Conservation (phyloP, 2,329 filamentous ascomycete genomes). For the Trichoderma harzianum region DNA sequence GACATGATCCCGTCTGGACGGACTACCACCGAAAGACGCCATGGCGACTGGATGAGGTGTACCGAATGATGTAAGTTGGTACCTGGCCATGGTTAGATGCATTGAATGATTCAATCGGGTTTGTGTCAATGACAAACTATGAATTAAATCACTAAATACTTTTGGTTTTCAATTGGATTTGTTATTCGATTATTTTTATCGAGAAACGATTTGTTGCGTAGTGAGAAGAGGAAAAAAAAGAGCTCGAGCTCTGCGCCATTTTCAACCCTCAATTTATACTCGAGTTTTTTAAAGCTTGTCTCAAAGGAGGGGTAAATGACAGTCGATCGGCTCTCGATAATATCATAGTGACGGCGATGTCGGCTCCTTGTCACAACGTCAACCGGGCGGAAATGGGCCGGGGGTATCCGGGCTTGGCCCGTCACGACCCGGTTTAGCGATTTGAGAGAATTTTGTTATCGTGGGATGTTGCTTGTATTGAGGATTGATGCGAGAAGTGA, state of each 20-base stretch:
- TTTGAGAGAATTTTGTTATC: slow-evolving; percentile 3
- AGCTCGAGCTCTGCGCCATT: not conserved
- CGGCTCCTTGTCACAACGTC: not conserved
- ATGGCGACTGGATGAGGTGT: slow-evolving; percentile 28
- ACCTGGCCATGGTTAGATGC: slow-evolving; percentile 18
- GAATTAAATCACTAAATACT: slow-evolving; percentile 8
- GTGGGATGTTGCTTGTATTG: not conserved
- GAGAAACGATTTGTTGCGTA: not conserved
- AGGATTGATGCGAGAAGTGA: not conserved
- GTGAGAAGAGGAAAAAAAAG: not conserved
- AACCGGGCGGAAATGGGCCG: slow-evolving; percentile 5
- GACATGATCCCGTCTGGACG: slow-evolving; percentile 37
- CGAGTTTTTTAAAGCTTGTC: not conserved
- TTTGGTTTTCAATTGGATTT: not conserved
- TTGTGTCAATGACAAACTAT: slow-evolving; percentile 8
- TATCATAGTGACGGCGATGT: slow-evolving; percentile 19
- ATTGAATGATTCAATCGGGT: not conserved
- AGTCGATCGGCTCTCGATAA: slow-evolving; percentile 12
- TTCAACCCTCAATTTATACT: slow-evolving; percentile 12
- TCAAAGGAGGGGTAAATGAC: slow-evolving; percentile 16
- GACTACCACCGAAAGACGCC: slow-evolving; percentile 34
- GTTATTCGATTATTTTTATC: not conserved
- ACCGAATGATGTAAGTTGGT: slow-evolving; percentile 23
- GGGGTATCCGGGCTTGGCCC: slow-evolving; percentile 19
- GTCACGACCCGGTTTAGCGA: slow-evolving; percentile 1